A percentile compares a stretch with the other conserved stretches of the same genome.
phyloP scores from a whole-genome alignment of 2,329 filamentous ascomycete species.

The Immersiporthe knoxdaviesiana region DNA sequence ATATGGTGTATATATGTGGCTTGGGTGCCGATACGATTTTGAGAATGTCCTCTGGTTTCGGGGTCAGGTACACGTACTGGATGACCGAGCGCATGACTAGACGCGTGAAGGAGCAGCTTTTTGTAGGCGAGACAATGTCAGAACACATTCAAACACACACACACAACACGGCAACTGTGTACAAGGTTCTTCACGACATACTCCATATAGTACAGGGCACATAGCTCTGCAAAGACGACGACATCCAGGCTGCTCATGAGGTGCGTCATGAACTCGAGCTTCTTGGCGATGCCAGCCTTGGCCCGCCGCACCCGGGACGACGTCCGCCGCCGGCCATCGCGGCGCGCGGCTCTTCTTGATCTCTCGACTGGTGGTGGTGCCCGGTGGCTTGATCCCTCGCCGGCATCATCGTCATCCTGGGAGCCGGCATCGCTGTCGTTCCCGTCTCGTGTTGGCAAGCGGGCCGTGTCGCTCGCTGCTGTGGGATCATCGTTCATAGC shows the following conservation, averaged over 20 bases:
- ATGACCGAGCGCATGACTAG: constrained; percentile 61
- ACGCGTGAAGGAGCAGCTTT: constrained; percentile 67
- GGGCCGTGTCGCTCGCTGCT: constrained; percentile 46
- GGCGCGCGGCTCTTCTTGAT: constrained; percentile 12
- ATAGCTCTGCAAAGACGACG: constrained; percentile 66
- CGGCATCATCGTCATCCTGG: constrained; percentile 12
- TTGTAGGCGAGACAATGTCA: constrained; percentile 26
- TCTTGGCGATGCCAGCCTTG: constrained; percentile 50
- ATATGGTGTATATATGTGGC: constrained; percentile 60
- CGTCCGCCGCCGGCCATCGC: constrained; percentile 25
- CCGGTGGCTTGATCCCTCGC: constrained; percentile 23
- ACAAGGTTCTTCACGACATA: constrained; percentile 43
- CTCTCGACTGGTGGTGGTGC: constrained; percentile 1
- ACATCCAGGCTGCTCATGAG: constrained; percentile 65
- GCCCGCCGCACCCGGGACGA: constrained; percentile 31
- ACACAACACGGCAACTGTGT: not conserved
- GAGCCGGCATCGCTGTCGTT: constrained; percentile 18
- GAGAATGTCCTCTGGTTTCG: constrained; percentile 60
- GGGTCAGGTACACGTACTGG: constrained; percentile 67
- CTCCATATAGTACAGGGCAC: constrained; percentile 72
- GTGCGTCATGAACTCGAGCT: constrained; percentile 63
- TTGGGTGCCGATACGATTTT: constrained; percentile 59
- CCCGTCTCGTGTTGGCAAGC: constrained; percentile 32
- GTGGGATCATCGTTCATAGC: constrained; percentile 51
- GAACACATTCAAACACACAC: not conserved